Percentiles rank a stretch among this genome's conserved stretches.
phyloP scores from a whole-genome alignment of 192 early-diverging fungal species.

The Entomortierella beljakovae region DNA sequence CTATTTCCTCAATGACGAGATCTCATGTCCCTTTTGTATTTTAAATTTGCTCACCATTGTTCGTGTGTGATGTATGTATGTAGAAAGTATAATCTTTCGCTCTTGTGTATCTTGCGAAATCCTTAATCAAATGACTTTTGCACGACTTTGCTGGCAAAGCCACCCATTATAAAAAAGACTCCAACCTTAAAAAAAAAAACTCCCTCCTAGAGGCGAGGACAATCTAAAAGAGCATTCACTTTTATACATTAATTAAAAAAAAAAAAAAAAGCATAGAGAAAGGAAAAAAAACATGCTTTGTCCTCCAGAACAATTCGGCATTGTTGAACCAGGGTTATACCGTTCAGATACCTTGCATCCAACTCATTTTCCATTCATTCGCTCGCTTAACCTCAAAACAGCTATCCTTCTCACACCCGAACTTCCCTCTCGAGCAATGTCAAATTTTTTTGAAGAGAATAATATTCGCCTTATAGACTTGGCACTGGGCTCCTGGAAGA shows the following conservation, averaged over 20 bases:
- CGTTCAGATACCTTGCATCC: constrained; percentile 82
- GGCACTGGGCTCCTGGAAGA: constrained; percentile 43
- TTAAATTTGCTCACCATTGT: neutral
- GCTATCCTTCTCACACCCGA: constrained; percentile 88
- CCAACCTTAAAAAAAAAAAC: too few species aligned
- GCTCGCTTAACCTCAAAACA: constrained; percentile 80
- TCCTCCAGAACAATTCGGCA: constrained; percentile 89
- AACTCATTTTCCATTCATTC: constrained; percentile 83
- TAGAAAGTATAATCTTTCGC: too few species aligned
- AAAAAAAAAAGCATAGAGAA: neutral
- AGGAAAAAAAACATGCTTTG: constrained; percentile 49
- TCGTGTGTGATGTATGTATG: neutral
- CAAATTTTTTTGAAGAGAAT: constrained; percentile 80
- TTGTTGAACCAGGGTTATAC: constrained; percentile 90
- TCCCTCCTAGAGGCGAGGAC: too few species aligned
- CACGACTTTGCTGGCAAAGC: too few species aligned
- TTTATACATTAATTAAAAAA: neutral
- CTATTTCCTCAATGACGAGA: too few species aligned
- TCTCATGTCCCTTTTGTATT: neutral
- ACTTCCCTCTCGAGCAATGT: constrained; percentile 77
- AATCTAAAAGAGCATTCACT: too few species aligned
- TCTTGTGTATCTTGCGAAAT: too few species aligned
- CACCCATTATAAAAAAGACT: too few species aligned
- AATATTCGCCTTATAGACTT: constrained; percentile 69
- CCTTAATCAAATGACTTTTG: too few species aligned